phyloP scores from a whole-genome alignment of 2,329 filamentous ascomycete genomes.

The Clonostachys sp. region DNA sequence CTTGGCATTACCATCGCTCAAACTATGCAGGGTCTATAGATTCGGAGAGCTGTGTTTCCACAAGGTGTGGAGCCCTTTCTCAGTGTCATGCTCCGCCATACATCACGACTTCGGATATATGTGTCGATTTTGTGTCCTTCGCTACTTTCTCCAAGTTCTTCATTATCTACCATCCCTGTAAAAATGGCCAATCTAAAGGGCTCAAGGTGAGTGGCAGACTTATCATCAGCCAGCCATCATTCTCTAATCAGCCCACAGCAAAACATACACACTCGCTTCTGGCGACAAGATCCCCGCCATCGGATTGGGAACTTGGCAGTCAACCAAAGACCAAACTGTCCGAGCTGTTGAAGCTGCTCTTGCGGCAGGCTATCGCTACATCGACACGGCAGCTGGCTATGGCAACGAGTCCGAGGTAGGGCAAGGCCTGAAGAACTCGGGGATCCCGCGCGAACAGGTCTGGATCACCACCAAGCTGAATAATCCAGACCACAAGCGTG shows the following conservation, averaged over 20 bases:
- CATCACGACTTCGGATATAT: too few species aligned
- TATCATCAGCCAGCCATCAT: too few species aligned
- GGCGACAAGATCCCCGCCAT: constrained; percentile 57
- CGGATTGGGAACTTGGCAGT: constrained; percentile 16
- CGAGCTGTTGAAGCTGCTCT: constrained; percentile 14
- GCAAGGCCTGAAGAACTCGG: constrained; percentile 19
- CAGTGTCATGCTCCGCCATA: too few species aligned
- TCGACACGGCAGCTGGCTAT: constrained; percentile 20
- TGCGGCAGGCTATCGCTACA: constrained; percentile 18
- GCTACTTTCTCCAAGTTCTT: too few species aligned
- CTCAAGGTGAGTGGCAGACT: too few species aligned
- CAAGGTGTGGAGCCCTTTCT: too few species aligned
- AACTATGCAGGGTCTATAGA: too few species aligned
- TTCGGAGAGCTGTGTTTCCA: too few species aligned
- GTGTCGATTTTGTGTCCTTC: too few species aligned
- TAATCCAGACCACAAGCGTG: constrained; percentile 19
- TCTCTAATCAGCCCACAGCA: neutral
- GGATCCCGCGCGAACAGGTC: constrained; percentile 23
- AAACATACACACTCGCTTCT: constrained; percentile 65
- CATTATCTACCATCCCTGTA: too few species aligned
- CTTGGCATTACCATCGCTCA: too few species aligned
- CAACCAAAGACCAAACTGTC: constrained; percentile 36
- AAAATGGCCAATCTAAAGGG: too few species aligned
- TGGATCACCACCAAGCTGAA: constrained; percentile 23
- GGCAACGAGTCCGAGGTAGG: constrained; percentile 19